A percentile compares a stretch with the other conserved stretches of the same genome.
These are phyloP conservation scores for Monosporascus sp. DNA, from an alignment of 2,329 filamentous ascomycete genomes.

Conservation along the genomic window DNA sequence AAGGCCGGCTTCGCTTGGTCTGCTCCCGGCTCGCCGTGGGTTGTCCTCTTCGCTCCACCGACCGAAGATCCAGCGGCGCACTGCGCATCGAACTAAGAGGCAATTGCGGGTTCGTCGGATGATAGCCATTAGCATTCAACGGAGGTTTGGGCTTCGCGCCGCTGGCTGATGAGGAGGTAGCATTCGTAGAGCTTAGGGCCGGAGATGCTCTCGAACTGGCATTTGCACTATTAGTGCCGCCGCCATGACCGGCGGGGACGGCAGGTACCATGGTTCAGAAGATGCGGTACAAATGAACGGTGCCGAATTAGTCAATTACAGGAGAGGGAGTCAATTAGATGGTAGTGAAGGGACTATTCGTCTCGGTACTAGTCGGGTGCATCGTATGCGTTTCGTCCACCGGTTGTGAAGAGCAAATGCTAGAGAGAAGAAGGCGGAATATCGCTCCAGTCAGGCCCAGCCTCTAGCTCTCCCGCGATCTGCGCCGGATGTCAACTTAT, in stretches of 20 bases:
- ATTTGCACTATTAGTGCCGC: constrained; percentile 38
- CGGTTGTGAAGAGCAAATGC: neutral
- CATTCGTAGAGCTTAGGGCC: constrained; percentile 31
- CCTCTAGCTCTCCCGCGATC: neutral
- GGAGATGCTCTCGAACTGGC: constrained; percentile 50
- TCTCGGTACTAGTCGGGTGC: neutral
- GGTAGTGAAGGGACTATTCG: neutral
- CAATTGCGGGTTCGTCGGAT: constrained; percentile 43
- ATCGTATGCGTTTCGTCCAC: neutral
- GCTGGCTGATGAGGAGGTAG: constrained; percentile 26
- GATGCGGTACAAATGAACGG: neutral
- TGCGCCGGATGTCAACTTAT: neutral
- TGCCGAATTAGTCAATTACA: neutral
- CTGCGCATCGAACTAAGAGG: constrained; percentile 53
- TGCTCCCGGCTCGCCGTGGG: constrained; percentile 71
- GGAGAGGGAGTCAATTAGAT: neutral
- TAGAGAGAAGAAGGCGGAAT: neutral
- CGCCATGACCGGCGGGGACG: constrained; percentile 32
- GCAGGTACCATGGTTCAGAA: constrained; percentile 34
- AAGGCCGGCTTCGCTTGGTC: constrained; percentile 71
- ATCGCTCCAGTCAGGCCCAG: neutral
- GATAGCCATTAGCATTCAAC: constrained; percentile 49
- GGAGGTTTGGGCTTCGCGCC: constrained; percentile 44
- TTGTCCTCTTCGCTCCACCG: constrained; percentile 86
- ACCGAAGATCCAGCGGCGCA: constrained; percentile 71